Evolutionary conservation across 306 rosid species (phyloP).

Genomic region (Hylodesmum podocarpum): DNA sequence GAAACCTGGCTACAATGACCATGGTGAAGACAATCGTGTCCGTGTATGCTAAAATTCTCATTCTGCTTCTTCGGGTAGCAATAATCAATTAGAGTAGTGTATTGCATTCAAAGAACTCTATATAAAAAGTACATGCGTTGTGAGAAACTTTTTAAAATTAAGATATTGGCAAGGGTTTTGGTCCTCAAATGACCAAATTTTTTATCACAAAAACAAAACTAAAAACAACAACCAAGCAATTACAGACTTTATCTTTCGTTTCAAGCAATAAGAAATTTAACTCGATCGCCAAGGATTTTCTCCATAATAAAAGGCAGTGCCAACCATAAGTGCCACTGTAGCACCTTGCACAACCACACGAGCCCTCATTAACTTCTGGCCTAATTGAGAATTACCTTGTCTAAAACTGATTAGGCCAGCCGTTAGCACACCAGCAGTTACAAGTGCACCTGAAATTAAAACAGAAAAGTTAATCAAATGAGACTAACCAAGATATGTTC

Average conservation of each 20-base stretch:
- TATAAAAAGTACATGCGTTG: constrained; percentile 5
- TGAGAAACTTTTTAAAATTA: neutral
- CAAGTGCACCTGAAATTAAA: constrained; percentile 64
- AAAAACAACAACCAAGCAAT: constrained; percentile 1
- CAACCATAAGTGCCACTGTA: constrained; percentile 90
- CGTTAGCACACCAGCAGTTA: constrained; percentile 85
- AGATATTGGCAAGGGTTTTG: constrained; percentile 9
- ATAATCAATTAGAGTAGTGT: neutral
- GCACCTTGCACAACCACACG: constrained; percentile 92
- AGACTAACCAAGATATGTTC: constrained; percentile 1
- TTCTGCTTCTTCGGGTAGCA: neutral
- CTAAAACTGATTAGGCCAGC: constrained; percentile 88
- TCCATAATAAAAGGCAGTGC: constrained; percentile 81
- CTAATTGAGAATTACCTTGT: constrained; percentile 79
- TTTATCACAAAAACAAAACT: neutral
- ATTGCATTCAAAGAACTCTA: neutral
- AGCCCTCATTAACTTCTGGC: constrained; percentile 92
- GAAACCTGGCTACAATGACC: neutral
- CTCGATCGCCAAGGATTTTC: constrained; percentile 71
- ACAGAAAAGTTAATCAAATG: constrained; percentile 1
- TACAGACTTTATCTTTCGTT: neutral
- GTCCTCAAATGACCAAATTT: constrained; percentile 29
- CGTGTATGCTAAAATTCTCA: neutral
- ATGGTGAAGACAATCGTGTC: neutral
- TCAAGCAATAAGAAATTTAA: constrained; percentile 16